Evolutionary conservation across 805 yeast species (phyloP).

Genomic region (Ascoidea asiatica): DNA sequence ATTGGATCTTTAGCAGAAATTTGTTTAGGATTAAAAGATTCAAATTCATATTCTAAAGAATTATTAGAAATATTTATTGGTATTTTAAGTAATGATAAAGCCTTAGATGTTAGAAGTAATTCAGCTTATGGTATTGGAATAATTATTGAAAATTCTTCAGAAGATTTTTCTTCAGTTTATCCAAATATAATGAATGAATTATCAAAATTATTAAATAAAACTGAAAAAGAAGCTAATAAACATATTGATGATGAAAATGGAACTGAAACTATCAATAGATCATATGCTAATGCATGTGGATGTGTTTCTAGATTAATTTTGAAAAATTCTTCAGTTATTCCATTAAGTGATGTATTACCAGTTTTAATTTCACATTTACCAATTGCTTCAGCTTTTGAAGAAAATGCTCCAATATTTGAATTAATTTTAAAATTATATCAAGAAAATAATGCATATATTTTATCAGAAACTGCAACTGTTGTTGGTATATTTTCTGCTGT

Average conservation of each 20-base stretch:
- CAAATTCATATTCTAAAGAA: constrained; percentile 55
- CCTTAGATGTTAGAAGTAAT: constrained; percentile 82
- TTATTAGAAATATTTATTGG: constrained; percentile 57
- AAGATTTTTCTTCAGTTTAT: constrained; percentile 49
- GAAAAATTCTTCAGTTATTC: constrained; percentile 59
- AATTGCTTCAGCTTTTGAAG: constrained; percentile 78
- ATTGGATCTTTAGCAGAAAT: constrained; percentile 90
- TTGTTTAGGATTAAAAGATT: constrained; percentile 53
- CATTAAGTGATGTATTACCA: constrained; percentile 66
- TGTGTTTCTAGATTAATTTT: constrained; percentile 89
- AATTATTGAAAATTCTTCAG: constrained; percentile 33
- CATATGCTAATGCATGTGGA: constrained; percentile 91
- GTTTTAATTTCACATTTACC: constrained; percentile 70
- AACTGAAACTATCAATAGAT: constrained; percentile 66
- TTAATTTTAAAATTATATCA: constrained; percentile 63
- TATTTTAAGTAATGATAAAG: constrained; percentile 59
- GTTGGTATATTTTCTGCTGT: constrained; percentile 57
- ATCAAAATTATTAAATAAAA: constrained; percentile 63
- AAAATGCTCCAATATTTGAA: constrained; percentile 80
- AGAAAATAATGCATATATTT: constrained; percentile 39
- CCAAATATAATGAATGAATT: constrained; percentile 53
- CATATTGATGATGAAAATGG: constrained; percentile 63
- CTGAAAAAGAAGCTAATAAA: constrained; percentile 46
- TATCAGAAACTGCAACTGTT: constrained; percentile 43
- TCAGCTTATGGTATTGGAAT: constrained; percentile 95